Evolutionary conservation across 345 rosid genomes (phyloP), one percentile per base, ranked within the genome.

Genomic region (Noccaea caerulescens): DNA sequence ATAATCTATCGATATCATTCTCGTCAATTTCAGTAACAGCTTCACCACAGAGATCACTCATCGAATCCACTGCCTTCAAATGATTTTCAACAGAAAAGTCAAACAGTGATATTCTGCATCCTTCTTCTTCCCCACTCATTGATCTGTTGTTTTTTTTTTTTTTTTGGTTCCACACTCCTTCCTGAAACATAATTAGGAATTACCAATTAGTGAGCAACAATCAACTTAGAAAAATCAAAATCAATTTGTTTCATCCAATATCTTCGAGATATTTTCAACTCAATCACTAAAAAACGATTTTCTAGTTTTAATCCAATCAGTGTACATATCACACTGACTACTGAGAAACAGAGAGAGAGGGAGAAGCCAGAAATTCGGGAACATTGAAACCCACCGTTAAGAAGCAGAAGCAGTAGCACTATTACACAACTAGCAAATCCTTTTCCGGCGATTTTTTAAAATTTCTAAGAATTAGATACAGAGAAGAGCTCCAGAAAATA

Each of bases 21-120:
- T 60, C 54, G 7, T 77, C 84, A 37, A 58, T 30, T 7, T 68
- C 79, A 7, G 69, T 38, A 23, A 38, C 69, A 7, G 79, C 57
- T 68, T 86, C 94, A 57, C 82, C 88, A 72, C 93, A 89, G 20
- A 88, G 76, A 80, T 71, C 63, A 72, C 83, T 75, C 49, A 78
- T 85, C 7, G 64, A 68, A 38, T 85, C 89, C 72, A 89, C 46
- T 51, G 85, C 87, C 30, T 73, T 80, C 23, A 93, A 66, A 82
- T 91, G 86, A 79, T 81, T 87, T 66, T 91, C 86, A 9, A 79
- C 77, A 0, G 90, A 89, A 72, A 71, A 52, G 71, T 91, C 98
- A 57, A 91, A 91, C 34, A 70, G 27, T 4, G 86, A 87, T 59
- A 91, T 90, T 32, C 50, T 75, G 75, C 45, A 80, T 82, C 9